These are phyloP conservation scores for Cladophialophora psammophila DNA, from an alignment of 2,329 filamentous ascomycete genomes.

Conservation along the genomic window DNA sequence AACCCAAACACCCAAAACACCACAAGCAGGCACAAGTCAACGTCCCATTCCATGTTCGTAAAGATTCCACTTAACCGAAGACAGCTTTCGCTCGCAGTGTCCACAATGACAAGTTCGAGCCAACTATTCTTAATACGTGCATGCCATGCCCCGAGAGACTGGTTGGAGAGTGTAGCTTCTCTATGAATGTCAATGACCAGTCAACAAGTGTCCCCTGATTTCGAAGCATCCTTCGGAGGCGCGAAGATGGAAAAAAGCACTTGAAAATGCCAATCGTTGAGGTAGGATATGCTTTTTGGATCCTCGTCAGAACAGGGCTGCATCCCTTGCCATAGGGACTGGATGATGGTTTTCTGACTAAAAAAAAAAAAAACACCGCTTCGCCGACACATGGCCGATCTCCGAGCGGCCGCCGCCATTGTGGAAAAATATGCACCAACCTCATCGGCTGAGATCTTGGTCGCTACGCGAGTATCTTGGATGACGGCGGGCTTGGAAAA, in stretches of 20 bases:
- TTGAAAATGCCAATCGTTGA: not conserved
- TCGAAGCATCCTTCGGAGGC: not conserved
- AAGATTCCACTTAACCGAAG: not conserved
- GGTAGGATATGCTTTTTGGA: not conserved
- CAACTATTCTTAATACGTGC: not conserved
- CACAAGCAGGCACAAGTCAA: not conserved
- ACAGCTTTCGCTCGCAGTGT: not conserved
- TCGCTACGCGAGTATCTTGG: not conserved
- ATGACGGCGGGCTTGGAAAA: not conserved
- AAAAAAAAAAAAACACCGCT: not conserved
- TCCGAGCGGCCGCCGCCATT: conserved; percentile 4
- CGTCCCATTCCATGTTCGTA: not conserved
- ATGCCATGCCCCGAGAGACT: not conserved
- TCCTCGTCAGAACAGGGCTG: not conserved
- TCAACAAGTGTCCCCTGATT: not conserved
- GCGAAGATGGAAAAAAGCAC: not conserved
- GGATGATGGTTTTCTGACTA: not conserved
- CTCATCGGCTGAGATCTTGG: not conserved
- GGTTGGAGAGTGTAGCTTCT: not conserved
- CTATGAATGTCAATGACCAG: not conserved
- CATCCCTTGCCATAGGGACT: not conserved
- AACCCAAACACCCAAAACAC: not conserved
- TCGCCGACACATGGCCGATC: conserved; percentile 12
- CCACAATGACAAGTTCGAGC: not conserved
- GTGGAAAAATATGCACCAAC: not conserved